Evolutionary conservation across 2,329 filamentous ascomycete genomes (phyloP), one percentile per base, ranked within the genome.

Genomic region (Zarea fungicola): DNA sequence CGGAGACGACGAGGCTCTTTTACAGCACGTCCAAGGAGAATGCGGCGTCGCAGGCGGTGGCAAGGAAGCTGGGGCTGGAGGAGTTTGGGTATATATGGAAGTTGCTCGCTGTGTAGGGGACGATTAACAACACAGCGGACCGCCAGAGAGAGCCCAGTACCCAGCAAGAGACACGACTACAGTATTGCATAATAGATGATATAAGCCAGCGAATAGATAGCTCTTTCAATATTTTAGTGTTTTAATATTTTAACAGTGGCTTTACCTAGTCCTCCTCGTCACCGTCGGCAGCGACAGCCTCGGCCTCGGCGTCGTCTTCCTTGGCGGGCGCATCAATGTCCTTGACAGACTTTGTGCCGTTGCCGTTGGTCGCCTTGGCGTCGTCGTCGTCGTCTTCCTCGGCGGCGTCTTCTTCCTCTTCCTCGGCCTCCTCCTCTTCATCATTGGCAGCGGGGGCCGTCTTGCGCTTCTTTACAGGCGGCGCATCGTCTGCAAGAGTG

Each of bases 401-500:
- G 4, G 52, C 53, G 11, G 35, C 51, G 11, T 45, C 57, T 6
- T 61, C 62, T 6, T 54, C 61, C 2, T 56, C 59, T 4, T 44
- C 56, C 8, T 54, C 56, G 6, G 66, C 64, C 0, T 55, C 64
- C 10, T 62, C 65, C 2, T 62, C 62, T 11, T 67, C 66, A 2
- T 66, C 66, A 0, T 66, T 67, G 5, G 52, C 53, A 10, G 61
- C 56, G 22, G 61, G 62, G 21, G 64, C 58, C 49, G 71, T 75
- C 70, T 76, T 78, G 57, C 68, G 69, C 65, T 76, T 77, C 68
- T 78, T 78, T 49, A 69, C 70, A 31, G 75, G 75, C 42, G 72
- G 73, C 46, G 68, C 66, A 52, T 66, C 61, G 46, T 62, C 65
- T 71, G 9, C n/a, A n/a, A 23, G 2, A 21, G 5, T 22, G 31